These are phyloP conservation scores for Tetrahymena thermophila DNA, from an alignment of 73 alveolate genomes.

Conservation along the genomic window DNA sequence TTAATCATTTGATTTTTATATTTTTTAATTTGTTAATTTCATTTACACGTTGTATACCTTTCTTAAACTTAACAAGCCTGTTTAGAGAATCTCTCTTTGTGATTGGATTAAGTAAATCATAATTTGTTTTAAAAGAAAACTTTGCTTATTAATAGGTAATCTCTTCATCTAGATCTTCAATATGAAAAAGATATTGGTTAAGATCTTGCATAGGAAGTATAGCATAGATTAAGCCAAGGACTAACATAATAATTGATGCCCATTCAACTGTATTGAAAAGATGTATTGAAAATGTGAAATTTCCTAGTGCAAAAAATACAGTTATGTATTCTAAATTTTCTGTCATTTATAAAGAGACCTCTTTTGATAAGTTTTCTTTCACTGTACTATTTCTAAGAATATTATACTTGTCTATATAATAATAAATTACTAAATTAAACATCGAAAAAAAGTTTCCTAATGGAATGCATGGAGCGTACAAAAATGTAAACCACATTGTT, in stretches of 20 bases:
- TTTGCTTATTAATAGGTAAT: background rate
- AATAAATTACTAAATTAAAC: conserved; percentile 13
- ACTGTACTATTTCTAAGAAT: conserved; percentile 36
- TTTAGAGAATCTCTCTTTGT: background rate
- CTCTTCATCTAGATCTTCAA: conserved; percentile 30
- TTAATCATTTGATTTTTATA: background rate
- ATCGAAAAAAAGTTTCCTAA: conserved; percentile 32
- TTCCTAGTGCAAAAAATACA: conserved; percentile 32
- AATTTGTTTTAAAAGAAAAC: background rate
- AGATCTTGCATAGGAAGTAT: conserved; percentile 36
- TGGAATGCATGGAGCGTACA: conserved; percentile 36
- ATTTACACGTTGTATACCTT: background rate
- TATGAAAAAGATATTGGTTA: conserved; percentile 21
- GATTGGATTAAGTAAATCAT: background rate
- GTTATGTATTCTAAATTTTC: conserved; percentile 27
- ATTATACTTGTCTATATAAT: conserved; percentile 29
- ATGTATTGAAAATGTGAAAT: conserved; percentile 9
- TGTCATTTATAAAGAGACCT: conserved; percentile 35
- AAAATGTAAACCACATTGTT: conserved; percentile 45
- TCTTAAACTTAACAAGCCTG: background rate
- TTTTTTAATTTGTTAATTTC: background rate
- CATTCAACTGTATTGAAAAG: conserved; percentile 15
- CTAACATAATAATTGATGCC: background rate
- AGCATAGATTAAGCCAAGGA: conserved; percentile 15
- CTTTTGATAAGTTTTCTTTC: conserved; percentile 23